phyloP scores from a whole-genome alignment of 2,329 filamentous ascomycete genomes.

The Fusarium oxysporum region DNA sequence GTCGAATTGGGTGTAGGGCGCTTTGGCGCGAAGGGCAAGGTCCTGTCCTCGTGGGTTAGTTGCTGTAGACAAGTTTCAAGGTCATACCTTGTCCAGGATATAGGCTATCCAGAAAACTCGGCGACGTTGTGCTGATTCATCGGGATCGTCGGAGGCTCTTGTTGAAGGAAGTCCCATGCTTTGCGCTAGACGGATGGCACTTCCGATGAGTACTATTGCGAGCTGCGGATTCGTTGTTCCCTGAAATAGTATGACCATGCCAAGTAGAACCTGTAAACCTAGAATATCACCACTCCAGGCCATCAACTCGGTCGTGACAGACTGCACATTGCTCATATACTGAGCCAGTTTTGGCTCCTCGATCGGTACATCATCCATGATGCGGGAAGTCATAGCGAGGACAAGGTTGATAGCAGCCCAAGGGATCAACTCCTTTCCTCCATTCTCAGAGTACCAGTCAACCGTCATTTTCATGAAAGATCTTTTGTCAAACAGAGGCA shows the following conservation, averaged over 20 bases:
- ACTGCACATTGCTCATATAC: background rate
- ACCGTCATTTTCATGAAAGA: background rate
- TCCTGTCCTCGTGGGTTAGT: background rate
- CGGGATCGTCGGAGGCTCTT: accelerated
- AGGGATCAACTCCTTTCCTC: background rate
- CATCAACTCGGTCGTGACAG: background rate
- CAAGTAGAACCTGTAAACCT: background rate
- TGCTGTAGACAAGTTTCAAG: accelerated
- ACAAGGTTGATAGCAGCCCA: background rate
- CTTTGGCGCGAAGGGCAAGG: background rate
- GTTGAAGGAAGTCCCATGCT: background rate
- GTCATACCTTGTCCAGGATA: background rate
- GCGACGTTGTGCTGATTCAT: background rate
- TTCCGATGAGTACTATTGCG: background rate
- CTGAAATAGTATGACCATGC: background rate
- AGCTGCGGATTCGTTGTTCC: background rate
- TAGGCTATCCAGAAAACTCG: background rate
- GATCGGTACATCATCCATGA: background rate
- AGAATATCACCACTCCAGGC: background rate
- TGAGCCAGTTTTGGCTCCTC: background rate
- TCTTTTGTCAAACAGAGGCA: background rate
- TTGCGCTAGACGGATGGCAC: background rate
- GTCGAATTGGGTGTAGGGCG: background rate
- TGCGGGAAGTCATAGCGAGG: background rate
- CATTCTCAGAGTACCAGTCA: background rate